These are phyloP conservation scores for Ochromonas danica DNA, from an alignment of 108 stramenopile species.

Conservation along the genomic window DNA sequence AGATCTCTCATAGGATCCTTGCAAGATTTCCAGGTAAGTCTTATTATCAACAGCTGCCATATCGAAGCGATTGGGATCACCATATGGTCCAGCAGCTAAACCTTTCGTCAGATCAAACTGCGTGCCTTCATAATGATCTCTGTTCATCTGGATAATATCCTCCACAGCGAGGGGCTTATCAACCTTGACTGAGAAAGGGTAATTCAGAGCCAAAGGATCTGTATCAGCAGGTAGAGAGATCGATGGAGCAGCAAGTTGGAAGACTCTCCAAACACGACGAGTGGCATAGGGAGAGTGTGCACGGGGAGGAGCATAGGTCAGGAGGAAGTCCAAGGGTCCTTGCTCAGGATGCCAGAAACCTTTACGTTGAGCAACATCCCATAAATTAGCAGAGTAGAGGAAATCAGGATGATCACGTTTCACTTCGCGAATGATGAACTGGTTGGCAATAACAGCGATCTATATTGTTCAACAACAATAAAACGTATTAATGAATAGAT, in stretches of 20 bases:
- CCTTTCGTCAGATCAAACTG: conserved; percentile 61
- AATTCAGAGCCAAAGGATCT: conserved; percentile 60
- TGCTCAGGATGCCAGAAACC: neutral
- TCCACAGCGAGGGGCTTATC: conserved; percentile 41
- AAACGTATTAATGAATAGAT: too few species aligned
- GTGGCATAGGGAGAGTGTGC: conserved; percentile 54
- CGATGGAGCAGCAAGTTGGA: conserved; percentile 36
- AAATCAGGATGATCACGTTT: conserved; percentile 58
- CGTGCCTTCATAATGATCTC: conserved; percentile 71
- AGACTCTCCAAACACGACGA: conserved; percentile 53
- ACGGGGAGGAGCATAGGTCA: neutral
- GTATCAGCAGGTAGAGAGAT: neutral
- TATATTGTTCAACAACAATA: too few species aligned
- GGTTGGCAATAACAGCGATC: conserved; percentile 72
- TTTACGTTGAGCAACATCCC: conserved; percentile 56
- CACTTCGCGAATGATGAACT: conserved; percentile 64
- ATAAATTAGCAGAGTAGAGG: conserved; percentile 64
- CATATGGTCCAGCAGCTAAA: conserved; percentile 41
- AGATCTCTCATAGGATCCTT: neutral
- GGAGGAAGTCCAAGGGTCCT: neutral
- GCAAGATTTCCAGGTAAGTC: neutral
- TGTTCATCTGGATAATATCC: conserved; percentile 61
- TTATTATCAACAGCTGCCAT: neutral
- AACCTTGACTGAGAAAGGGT: conserved; percentile 63
- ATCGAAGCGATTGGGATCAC: conserved; percentile 28